Evolutionary conservation across 257 asterid species (phyloP).

Genomic region (Vinca minor): DNA sequence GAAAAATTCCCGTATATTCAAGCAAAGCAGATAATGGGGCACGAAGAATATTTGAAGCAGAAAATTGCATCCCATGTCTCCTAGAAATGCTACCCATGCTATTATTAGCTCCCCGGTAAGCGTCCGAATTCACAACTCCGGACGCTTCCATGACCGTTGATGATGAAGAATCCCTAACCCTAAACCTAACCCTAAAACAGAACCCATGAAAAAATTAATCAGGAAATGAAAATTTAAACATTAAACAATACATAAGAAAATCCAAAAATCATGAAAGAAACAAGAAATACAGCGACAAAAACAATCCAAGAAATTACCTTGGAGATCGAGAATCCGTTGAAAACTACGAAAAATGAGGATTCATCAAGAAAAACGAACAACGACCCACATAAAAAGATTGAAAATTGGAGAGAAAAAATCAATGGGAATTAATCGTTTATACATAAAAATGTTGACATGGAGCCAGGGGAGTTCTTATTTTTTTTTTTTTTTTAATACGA

Average conservation of each 20-base stretch:
- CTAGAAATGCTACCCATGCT: constrained; percentile 27
- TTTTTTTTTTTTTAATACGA: no score
- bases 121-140: constrained; percentile 62
- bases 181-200: constrained; percentile 58
- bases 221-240: neutral
- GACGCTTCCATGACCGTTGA: constrained; percentile 76
- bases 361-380: neutral
- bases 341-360: neutral
- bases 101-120: constrained; percentile 29
- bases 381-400: no score
- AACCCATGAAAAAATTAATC: neutral
- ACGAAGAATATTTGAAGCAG: constrained; percentile 51
- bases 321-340: constrained; percentile 58
- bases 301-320: constrained; percentile 20
- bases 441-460: no score
- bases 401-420: no score
- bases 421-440: no score
- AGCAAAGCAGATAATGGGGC: constrained; percentile 61
- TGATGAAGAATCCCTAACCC: constrained; percentile 40
- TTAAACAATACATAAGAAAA: neutral
- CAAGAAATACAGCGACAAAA: neutral
- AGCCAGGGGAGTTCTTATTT: no score
- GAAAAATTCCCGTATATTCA: constrained; percentile 57
- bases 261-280: no score
- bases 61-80: constrained; percentile 42